Conservation (phyloP, 2,329 filamentous ascomycete species). For the Penicillium verrucosum region DNA sequence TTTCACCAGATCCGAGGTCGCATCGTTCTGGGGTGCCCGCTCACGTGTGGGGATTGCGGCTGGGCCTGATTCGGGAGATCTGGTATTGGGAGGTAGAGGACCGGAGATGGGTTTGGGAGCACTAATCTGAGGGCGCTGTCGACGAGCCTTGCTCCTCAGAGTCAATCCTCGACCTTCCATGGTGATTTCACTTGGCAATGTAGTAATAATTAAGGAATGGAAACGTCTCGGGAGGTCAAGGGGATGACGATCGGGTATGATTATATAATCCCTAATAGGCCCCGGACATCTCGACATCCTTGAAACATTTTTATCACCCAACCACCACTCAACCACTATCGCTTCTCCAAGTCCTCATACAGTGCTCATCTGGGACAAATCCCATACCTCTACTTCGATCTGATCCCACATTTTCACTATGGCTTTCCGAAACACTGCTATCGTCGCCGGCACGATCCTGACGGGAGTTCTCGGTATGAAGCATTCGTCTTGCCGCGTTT, state of each 20-base stretch:
- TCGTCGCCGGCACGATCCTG: slow-evolving; percentile 58
- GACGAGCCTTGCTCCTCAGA: slow-evolving; percentile 59
- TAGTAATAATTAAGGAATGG: slow-evolving; percentile 7
- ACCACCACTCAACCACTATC: neutral
- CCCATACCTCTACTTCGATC: neutral
- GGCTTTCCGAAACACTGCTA: slow-evolving; percentile 43
- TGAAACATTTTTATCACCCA: slow-evolving; percentile 10
- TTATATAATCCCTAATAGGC: slow-evolving; percentile 1
- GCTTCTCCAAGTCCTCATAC: neutral
- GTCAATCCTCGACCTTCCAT: slow-evolving; percentile 59
- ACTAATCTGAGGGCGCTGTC: slow-evolving; percentile 56
- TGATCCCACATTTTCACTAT: slow-evolving; percentile 2
- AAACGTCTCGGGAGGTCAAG: slow-evolving; percentile 3
- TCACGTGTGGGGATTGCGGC: slow-evolving; percentile 36
- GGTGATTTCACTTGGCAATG: slow-evolving; percentile 18
- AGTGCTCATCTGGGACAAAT: neutral
- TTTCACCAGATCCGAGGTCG: slow-evolving; percentile 82
- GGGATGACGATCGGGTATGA: slow-evolving; percentile 4
- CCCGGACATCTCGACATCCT: slow-evolving; percentile 2
- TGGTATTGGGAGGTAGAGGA: slow-evolving; percentile 37
- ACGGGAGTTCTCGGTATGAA: slow-evolving; percentile 54
- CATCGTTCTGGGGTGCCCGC: slow-evolving; percentile 46
- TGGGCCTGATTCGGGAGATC: slow-evolving; percentile 36
- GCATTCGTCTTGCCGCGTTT: neutral
- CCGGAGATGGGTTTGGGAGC: slow-evolving; percentile 55